A percentile compares a stretch with the other conserved stretches of the same genome.
Conservation (phyloP, 1,284 basidiomycete species). For the Papiliotrema nemorosa region DNA sequence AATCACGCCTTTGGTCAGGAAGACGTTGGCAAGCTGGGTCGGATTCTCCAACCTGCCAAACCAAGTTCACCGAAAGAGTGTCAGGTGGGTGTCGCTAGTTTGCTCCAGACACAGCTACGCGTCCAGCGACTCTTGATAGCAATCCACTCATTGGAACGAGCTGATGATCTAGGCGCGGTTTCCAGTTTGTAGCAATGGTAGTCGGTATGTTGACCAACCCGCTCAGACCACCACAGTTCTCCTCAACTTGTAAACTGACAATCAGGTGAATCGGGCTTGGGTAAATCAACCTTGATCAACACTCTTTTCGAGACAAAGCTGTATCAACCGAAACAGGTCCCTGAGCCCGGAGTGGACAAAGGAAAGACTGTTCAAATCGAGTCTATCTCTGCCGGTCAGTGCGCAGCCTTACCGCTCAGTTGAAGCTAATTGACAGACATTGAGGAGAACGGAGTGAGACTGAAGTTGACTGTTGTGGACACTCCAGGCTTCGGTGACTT, state of each 20-base stretch:
- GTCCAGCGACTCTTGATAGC: not conserved
- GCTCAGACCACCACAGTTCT: constrained; percentile 4
- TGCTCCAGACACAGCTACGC: too few species aligned
- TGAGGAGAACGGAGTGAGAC: constrained; percentile 91
- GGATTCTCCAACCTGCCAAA: constrained; percentile 91
- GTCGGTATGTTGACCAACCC: constrained; percentile 75
- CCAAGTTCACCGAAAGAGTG: constrained; percentile 94
- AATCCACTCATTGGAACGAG: not conserved
- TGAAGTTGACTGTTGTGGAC: constrained; percentile 95
- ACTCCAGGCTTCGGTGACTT: constrained; percentile 96
- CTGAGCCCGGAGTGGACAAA: constrained; percentile 77
- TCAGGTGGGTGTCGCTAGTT: constrained; percentile 57
- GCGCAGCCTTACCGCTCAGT: not conserved
- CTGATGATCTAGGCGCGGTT: constrained; percentile 63
- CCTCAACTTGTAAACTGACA: constrained; percentile 1
- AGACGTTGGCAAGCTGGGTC: constrained; percentile 52
- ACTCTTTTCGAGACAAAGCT: constrained; percentile 94
- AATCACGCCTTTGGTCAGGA: constrained; percentile 29
- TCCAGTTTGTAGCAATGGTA: constrained; percentile 94
- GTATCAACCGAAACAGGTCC: constrained; percentile 78
- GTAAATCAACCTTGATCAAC: constrained; percentile 96
- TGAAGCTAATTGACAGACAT: constrained; percentile 63
- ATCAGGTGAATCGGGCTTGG: constrained; percentile 90
- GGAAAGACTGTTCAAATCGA: constrained; percentile 92
- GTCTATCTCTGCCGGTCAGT: constrained; percentile 88